Evolutionary conservation across 345 rosid species (phyloP).

Genomic region (Luvunga scandens): DNA sequence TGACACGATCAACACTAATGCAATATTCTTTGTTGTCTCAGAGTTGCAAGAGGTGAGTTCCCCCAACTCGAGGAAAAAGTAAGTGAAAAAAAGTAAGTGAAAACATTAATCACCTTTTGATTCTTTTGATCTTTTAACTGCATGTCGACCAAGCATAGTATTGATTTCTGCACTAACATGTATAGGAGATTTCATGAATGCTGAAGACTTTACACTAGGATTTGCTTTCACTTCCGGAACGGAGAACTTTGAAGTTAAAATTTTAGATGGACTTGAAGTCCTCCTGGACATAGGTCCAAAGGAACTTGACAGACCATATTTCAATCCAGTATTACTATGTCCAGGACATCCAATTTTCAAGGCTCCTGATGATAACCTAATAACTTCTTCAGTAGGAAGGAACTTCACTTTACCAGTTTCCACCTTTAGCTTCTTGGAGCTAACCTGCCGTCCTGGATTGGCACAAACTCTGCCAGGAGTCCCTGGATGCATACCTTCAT

Average conservation of each 20-base stretch:
- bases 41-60: constrained; percentile 72
- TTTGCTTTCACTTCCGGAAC: constrained; percentile 1
- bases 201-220: constrained; percentile 13
- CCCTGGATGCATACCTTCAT: background rate
- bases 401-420: constrained; percentile 41
- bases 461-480: constrained; percentile 10
- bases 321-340: background rate
- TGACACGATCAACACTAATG: constrained; percentile 54
- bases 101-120: constrained; percentile 25
- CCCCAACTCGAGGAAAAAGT: background rate
- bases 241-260: constrained; percentile 1
- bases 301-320: constrained; percentile 7
- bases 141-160: constrained; percentile 3
- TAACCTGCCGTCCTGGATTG: constrained; percentile 21
- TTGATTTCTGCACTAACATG: constrained; percentile 2
- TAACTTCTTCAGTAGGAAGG: constrained; percentile 42
- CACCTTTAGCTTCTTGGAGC: constrained; percentile 31
- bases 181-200: constrained; percentile 15
- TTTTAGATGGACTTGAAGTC: constrained; percentile 10
- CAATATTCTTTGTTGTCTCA: constrained; percentile 82
- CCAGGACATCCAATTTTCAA: constrained; percentile 1
- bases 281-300: constrained; percentile 6
- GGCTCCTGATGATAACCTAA: constrained; percentile 28
- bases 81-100: constrained; percentile 3
- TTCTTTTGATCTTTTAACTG: constrained; percentile 4